Conservation (phyloP, 257 asterid species). For the Fraxinus pennsylvanica region DNA sequence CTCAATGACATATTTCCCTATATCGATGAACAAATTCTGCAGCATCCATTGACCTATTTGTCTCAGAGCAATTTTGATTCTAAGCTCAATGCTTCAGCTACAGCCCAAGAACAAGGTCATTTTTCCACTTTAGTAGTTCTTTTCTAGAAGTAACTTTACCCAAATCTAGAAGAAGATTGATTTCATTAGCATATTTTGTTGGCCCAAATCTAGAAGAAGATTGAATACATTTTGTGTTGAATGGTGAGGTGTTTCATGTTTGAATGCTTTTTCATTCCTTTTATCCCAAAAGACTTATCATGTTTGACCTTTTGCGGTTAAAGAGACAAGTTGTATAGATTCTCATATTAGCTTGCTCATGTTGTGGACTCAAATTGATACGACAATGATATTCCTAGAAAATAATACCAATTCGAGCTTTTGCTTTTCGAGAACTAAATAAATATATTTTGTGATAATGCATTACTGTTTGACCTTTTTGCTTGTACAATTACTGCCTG, state of each 20-base stretch:
- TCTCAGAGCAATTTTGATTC: constrained; percentile 62
- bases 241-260: not conserved
- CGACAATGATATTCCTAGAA: not conserved
- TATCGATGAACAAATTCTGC: constrained; percentile 66
- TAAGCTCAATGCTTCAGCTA: constrained; percentile 33
- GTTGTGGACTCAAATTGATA: not conserved
- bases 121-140: not conserved
- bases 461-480: no score
- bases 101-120: constrained; percentile 70
- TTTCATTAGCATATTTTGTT: not conserved
- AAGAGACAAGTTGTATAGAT: not conserved
- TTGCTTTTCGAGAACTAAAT: not conserved
- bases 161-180: not conserved
- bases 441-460: not conserved
- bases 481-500: not conserved
- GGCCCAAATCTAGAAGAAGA: not conserved
- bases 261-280: not conserved
- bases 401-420: not conserved
- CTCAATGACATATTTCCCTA: constrained; percentile 88
- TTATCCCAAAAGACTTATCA: not conserved
- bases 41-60: constrained; percentile 69
- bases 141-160: not conserved
- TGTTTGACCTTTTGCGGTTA: not conserved
- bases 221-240: not conserved
- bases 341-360: not conserved